phyloP scores from a whole-genome alignment of 2,329 filamentous ascomycete genomes.

The Nigrospora oryzae region DNA sequence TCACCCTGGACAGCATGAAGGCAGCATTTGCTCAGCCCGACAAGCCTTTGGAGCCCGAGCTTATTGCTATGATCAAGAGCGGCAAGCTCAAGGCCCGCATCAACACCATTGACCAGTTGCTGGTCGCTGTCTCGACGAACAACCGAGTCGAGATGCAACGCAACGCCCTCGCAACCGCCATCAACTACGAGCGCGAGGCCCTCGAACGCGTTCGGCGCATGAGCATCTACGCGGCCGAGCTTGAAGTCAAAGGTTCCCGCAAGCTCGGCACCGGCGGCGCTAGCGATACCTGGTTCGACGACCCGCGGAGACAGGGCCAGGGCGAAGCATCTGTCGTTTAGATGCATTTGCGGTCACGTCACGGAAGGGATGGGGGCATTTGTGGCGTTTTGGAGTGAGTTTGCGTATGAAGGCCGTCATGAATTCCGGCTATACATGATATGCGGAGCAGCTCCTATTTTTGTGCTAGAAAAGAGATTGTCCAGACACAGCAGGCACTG shows the following conservation, averaged over 20 bases:
- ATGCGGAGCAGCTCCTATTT: too few species aligned
- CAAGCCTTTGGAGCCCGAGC: constrained; percentile 61
- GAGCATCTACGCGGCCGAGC: constrained; percentile 64
- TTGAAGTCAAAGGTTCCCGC: constrained; percentile 53
- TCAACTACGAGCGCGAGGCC: constrained; percentile 65
- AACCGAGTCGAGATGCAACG: constrained; percentile 62
- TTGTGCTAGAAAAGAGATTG: too few species aligned
- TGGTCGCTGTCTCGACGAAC: constrained; percentile 63
- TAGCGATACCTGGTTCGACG: constrained; percentile 13
- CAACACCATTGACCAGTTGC: constrained; percentile 70
- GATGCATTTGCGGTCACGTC: not conserved
- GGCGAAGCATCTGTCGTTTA: constrained; percentile 7
- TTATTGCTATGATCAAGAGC: constrained; percentile 68
- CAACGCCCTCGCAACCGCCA: constrained; percentile 58
- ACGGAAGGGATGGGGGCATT: too few species aligned
- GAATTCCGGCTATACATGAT: too few species aligned
- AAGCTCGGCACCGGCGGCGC: constrained; percentile 10
- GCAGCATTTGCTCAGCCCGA: constrained; percentile 62
- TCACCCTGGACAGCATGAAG: constrained; percentile 72
- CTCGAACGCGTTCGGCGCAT: constrained; percentile 70
- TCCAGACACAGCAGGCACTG: too few species aligned
- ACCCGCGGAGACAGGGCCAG: constrained; percentile 7
- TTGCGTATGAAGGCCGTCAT: too few species aligned
- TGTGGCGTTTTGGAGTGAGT: too few species aligned
- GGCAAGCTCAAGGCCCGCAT: constrained; percentile 70